These are phyloP conservation scores for Boletus hoseneyae DNA, from an alignment of 1,284 basidiomycete genomes.

Conservation along the genomic window DNA sequence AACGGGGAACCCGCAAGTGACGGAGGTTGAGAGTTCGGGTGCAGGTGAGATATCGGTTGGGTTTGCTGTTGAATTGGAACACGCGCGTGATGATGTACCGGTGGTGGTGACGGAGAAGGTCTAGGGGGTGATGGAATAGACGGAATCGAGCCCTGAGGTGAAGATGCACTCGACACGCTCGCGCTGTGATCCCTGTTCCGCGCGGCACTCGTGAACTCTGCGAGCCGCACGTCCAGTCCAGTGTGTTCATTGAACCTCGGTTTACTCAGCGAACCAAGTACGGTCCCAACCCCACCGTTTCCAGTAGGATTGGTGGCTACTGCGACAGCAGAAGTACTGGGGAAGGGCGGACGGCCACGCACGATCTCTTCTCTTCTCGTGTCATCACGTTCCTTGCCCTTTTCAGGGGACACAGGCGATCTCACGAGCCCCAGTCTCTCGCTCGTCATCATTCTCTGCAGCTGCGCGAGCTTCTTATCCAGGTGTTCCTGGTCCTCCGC, in stretches of 20 bases:
- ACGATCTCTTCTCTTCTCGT: conserved; percentile 26
- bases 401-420: conserved; percentile 32
- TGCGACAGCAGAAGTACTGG: conserved; percentile 32
- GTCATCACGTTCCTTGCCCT: conserved; percentile 23
- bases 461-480: conserved; percentile 58
- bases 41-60: conserved; percentile 13
- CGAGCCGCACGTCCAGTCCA: conserved; percentile 35
- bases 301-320: conserved; percentile 3
- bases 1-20: conserved; percentile 37
- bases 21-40: conserved; percentile 17
- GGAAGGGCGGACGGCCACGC: conserved; percentile 42
- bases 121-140: conserved; percentile 69
- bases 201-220: conserved; percentile 21
- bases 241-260: conserved; percentile 16
- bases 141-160: conserved; percentile 71
- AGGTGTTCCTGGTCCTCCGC: conserved; percentile 67
- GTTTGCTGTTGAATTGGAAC: conserved; percentile 9
- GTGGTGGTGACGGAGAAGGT: conserved; percentile 41
- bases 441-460: conserved; percentile 68
- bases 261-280: conserved; percentile 16
- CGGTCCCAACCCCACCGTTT: background rate
- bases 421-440: conserved; percentile 69
- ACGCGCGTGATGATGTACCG: conserved; percentile 3
- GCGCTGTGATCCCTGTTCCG: conserved; percentile 47
- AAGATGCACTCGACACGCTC: conserved; percentile 66